Base-by-base conservation (phyloP, 768 basidiomycete genomes). In the Paxillus rubicundulus region DNA sequence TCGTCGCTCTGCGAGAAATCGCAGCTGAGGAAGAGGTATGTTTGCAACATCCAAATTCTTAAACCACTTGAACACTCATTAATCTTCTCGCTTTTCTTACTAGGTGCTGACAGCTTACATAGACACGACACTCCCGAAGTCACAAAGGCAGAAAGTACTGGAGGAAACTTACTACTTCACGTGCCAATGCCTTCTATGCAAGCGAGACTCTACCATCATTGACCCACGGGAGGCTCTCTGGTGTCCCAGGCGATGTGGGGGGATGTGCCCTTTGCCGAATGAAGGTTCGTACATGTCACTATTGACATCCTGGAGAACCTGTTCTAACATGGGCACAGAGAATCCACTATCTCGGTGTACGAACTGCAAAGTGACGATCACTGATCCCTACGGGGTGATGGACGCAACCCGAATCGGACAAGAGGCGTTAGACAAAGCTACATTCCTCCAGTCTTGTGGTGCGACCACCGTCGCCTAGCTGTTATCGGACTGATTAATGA, bases 91-190 rank as follows among this genome's bases (percentile, higher is more conserved):
- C 43, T 42, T 32, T 2, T 14, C 24, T 27, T 49, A n/a, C n/a
- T n/a, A 94, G 93, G 76, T 98, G 40, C 57, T 87, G 33, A 92
- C 87, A 0, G 76, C 89, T 9, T 98, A 98, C 58, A 77, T 97
- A 41, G 96, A 98, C 65, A 82, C 88, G 0, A 90, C 92, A 0
- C 72, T 89, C 2, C 87, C 93, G 0, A 71, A 69, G 9, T 52
- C 61, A 0, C 64, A 75, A 17, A 76, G 95, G 27, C 85, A 81
- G 54, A 66, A 69, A 30, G 72, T 79, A 1, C 75, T 98, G 17
- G 61, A 71, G 40, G 84, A 87, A 53, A 85, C 88, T 1, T 97
- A 98, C 68, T 77, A 80, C 57, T 98, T 98, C 61, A 70, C 61
- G 8, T 98, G 95, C 60, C 59, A 52, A 10, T 98, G 96, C 62